Evolutionary conservation across 345 rosid species (phyloP).

Genomic region (Rhodamnia argentea): DNA sequence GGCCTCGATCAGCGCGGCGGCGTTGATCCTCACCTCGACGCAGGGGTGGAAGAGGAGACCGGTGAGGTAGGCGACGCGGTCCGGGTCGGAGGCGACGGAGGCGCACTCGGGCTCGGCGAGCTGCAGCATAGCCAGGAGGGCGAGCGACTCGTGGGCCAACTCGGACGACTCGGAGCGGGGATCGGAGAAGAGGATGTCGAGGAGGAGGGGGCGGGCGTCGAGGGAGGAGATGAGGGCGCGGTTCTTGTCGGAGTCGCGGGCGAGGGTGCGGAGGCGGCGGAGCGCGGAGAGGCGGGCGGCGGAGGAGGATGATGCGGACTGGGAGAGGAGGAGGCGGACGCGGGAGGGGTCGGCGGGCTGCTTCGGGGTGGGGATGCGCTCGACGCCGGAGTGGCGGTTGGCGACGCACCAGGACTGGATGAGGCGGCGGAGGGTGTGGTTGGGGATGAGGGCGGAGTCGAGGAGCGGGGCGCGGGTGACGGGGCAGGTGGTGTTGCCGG

Average conservation of each 20-base stretch:
- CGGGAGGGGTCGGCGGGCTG: slow-evolving; percentile 84
- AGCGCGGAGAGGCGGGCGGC: slow-evolving; percentile 62
- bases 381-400: slow-evolving; percentile 63
- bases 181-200: slow-evolving; percentile 33
- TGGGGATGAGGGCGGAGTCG: slow-evolving; percentile 85
- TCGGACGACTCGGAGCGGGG: slow-evolving; percentile 27
- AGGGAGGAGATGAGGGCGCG: slow-evolving; percentile 50
- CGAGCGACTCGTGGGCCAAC: slow-evolving; percentile 53
- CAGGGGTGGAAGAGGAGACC: slow-evolving; percentile 47
- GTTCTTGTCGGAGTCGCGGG: slow-evolving; percentile 86
- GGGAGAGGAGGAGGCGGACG: slow-evolving; percentile 50
- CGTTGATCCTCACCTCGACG: slow-evolving; percentile 60
- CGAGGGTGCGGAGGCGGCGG: slow-evolving; percentile 69
- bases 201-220: slow-evolving; percentile 39
- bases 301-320: slow-evolving; percentile 37
- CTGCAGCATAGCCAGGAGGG: slow-evolving; percentile 50
- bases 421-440: slow-evolving; percentile 96
- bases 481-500: slow-evolving; percentile 89
- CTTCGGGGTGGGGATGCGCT: slow-evolving; percentile 89
- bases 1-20: slow-evolving; percentile 72
- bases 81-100: slow-evolving; percentile 39
- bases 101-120: slow-evolving; percentile 59
- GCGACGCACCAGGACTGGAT: slow-evolving; percentile 99
- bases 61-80: slow-evolving; percentile 28
- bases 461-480: slow-evolving; percentile 69